Conservation (phyloP, 441 rosid genomes). For the Croton laevigatus region DNA sequence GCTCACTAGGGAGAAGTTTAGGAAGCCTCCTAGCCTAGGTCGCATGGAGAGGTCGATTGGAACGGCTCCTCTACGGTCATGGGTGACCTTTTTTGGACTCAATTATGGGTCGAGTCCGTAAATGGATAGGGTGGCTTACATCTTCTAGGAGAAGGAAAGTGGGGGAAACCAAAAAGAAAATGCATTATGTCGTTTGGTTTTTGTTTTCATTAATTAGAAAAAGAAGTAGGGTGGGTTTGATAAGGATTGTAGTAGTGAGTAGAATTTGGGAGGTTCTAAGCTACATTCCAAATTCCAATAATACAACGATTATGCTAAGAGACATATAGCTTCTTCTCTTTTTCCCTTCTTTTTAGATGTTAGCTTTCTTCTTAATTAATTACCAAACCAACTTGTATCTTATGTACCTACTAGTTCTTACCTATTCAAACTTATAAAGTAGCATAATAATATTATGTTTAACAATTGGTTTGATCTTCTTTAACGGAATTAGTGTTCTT, state of each 20-base stretch:
- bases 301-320: conserved; percentile 1
- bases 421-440: not conserved
- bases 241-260: not conserved
- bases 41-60: no score
- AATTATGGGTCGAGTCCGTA: no score
- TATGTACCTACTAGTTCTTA: not conserved
- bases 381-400: no score
- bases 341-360: not conserved
- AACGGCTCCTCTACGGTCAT: no score
- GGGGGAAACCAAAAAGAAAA: not conserved
- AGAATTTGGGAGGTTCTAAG: not conserved
- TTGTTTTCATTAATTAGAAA: conserved; percentile 13
- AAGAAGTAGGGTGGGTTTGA: not conserved
- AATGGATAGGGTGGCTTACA: no score
- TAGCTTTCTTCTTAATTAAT: not conserved
- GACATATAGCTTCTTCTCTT: not conserved
- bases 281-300: conserved; percentile 15
- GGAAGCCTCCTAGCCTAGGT: no score
- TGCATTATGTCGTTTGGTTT: conserved; percentile 14
- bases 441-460: not conserved
- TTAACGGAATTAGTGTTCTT: no score
- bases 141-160: not conserved
- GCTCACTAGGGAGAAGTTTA: no score
- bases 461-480: no score
- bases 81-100: no score